Percentiles rank a stretch among this genome's conserved stretches.
phyloP scores from a whole-genome alignment of 306 rosid genomes.

The Potentilla sterilis region DNA sequence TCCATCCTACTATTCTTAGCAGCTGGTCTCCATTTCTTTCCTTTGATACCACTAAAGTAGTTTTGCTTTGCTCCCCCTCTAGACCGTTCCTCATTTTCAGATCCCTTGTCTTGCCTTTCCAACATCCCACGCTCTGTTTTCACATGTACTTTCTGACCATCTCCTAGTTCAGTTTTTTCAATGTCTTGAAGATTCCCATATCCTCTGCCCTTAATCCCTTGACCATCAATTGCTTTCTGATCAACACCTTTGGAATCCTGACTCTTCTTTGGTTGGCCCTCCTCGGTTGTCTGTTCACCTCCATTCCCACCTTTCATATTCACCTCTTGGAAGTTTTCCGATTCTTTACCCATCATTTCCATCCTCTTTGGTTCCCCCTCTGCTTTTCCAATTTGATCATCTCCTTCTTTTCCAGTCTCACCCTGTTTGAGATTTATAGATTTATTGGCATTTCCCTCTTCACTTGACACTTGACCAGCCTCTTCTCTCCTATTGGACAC shows the following conservation, averaged over 20 bases:
- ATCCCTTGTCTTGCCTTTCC: conserved; percentile 15
- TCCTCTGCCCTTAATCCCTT: conserved; percentile 14
- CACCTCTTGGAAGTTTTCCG: conserved; percentile 21
- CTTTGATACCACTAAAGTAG: conserved; percentile 32
- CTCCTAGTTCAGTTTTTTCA: conserved; percentile 20
- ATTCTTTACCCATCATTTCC: conserved; percentile 16
- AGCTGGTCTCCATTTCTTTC: conserved; percentile 42
- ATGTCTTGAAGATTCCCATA: conserved; percentile 21
- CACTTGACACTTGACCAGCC: background rate
- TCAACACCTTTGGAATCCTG: conserved; percentile 19
- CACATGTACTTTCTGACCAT: conserved; percentile 16
- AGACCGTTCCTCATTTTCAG: background rate
- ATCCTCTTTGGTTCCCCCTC: conserved; percentile 1
- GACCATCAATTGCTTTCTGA: conserved; percentile 23
- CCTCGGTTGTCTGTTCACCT: conserved; percentile 2
- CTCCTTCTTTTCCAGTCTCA: conserved; percentile 19
- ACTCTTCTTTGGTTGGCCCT: conserved; percentile 18
- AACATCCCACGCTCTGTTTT: conserved; percentile 17
- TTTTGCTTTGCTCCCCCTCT: conserved; percentile 36
- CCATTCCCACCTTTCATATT: background rate
- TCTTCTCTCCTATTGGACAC: conserved; percentile 22
- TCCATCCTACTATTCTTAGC: conserved; percentile 34
- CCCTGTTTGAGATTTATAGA: conserved; percentile 14
- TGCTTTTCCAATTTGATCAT: conserved; percentile 14
- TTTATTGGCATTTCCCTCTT: conserved; percentile 27